These are phyloP conservation scores for Boletus reticulatus DNA, from an alignment of 768 basidiomycete genomes.

Conservation along the genomic window DNA sequence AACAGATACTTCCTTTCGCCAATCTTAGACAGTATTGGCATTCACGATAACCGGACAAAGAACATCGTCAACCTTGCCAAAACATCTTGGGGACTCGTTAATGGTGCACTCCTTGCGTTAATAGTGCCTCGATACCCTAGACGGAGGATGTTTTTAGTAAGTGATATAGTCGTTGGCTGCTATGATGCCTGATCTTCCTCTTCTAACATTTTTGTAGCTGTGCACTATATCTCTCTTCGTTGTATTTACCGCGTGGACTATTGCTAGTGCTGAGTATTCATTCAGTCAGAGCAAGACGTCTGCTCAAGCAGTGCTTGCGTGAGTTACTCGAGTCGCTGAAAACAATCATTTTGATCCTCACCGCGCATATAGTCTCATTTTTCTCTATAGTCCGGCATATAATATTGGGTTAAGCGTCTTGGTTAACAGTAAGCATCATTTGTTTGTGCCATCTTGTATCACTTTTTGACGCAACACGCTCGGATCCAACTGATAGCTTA, in stretches of 20 bases:
- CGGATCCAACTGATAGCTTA: not conserved
- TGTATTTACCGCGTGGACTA: slow-evolving; percentile 2
- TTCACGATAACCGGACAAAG: slow-evolving; percentile 12
- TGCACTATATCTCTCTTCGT: slow-evolving; percentile 9
- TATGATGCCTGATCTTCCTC: not conserved
- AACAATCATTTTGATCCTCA: not conserved
- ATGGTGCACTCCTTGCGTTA: not conserved
- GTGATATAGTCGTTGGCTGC: not conserved
- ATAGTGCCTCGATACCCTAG: slow-evolving; percentile 6
- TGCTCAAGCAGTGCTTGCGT: not conserved
- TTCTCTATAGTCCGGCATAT: not conserved
- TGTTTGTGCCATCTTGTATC: too few species aligned
- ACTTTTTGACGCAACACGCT: too few species aligned
- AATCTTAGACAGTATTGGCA: slow-evolving; percentile 7
- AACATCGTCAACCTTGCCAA: slow-evolving; percentile 1
- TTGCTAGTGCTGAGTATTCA: slow-evolving; percentile 1
- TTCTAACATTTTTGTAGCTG: not conserved
- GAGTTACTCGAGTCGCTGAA: not conserved
- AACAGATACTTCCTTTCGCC: not conserved
- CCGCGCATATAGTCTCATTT: not conserved
- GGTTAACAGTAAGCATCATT: not conserved
- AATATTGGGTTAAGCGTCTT: not conserved
- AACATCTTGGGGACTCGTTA: slow-evolving; percentile 1
- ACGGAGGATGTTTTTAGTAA: not conserved
- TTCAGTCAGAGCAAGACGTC: not conserved